Evolutionary conservation across 805 yeast species (phyloP).

Genomic region (Kazachstania bromeliacearum): DNA sequence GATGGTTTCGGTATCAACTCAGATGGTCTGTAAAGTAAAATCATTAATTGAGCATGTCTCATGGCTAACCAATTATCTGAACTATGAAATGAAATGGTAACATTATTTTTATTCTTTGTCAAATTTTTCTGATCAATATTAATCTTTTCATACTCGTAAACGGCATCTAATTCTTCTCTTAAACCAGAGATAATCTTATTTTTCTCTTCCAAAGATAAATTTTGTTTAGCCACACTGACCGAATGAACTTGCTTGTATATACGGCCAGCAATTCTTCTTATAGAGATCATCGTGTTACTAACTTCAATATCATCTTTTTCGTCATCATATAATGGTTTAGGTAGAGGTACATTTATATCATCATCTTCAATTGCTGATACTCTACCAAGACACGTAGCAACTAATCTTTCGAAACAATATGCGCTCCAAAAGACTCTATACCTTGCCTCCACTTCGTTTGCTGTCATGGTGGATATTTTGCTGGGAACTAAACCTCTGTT

Average conservation of each 20-base stretch:
- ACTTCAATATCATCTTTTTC: slow-evolving; percentile 35
- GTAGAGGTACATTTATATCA: slow-evolving; percentile 40
- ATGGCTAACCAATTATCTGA: slow-evolving; percentile 31
- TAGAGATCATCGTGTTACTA: slow-evolving; percentile 33
- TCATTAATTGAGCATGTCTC: slow-evolving; percentile 39
- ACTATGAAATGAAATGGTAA: slow-evolving; percentile 27
- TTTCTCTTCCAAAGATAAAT: slow-evolving; percentile 27
- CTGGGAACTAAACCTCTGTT: slow-evolving; percentile 31
- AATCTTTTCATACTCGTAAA: slow-evolving; percentile 19
- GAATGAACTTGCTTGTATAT: slow-evolving; percentile 40
- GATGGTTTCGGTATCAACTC: slow-evolving; percentile 39
- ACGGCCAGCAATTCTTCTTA: slow-evolving; percentile 40
- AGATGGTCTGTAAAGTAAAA: slow-evolving; percentile 42
- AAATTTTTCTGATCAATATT: slow-evolving; percentile 18
- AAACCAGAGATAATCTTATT: slow-evolving; percentile 27
- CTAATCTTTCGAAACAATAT: slow-evolving; percentile 39
- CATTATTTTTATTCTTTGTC: slow-evolving; percentile 6
- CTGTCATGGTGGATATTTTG: slow-evolving; percentile 25
- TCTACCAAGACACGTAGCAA: slow-evolving; percentile 41
- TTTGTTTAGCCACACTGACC: slow-evolving; percentile 31
- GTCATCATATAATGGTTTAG: slow-evolving; percentile 33
- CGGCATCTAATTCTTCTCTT: slow-evolving; percentile 28
- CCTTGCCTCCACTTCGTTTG: slow-evolving; percentile 35
- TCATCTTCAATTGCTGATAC: slow-evolving; percentile 40
- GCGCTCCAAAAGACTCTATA: slow-evolving; percentile 43